These are phyloP conservation scores for Colletotrichum gigasporum DNA, from an alignment of 2,329 filamentous ascomycete genomes.

Conservation along the genomic window DNA sequence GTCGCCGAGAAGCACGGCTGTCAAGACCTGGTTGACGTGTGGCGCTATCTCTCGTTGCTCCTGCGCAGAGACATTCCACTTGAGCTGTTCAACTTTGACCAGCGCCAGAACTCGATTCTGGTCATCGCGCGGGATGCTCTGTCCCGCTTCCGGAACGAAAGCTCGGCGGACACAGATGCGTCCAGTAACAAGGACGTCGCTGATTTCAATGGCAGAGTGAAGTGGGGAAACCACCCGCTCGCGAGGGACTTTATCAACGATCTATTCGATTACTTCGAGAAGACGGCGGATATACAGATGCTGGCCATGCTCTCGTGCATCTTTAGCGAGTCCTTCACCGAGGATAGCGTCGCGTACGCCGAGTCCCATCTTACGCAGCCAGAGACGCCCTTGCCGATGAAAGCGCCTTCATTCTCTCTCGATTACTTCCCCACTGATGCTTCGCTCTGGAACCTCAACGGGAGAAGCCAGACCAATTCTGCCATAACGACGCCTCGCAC, in stretches of 20 bases:
- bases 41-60: conserved; percentile 82
- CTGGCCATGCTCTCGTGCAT: conserved; percentile 77
- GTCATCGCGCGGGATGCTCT: conserved; percentile 74
- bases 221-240: conserved; percentile 74
- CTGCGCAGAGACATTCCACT: conserved; percentile 81
- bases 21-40: conserved; percentile 80
- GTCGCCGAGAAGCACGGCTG: conserved; percentile 78
- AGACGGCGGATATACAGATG: conserved; percentile 73
- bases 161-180: conserved; percentile 24
- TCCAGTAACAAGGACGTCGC: conserved; percentile 30
- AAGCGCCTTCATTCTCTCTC: conserved; percentile 72
- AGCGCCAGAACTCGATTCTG: conserved; percentile 68
- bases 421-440: conserved; percentile 72
- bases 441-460: conserved; percentile 61
- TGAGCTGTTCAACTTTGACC: conserved; percentile 65
- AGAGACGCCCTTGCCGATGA: conserved; percentile 71
- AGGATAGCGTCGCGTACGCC: conserved; percentile 65
- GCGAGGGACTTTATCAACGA: conserved; percentile 69
- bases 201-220: conserved; percentile 66
- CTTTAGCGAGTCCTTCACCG: conserved; percentile 68
- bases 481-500: conserved; percentile 65
- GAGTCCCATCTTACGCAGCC: conserved; percentile 66
- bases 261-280: conserved; percentile 72
- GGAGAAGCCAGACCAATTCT: conserved; percentile 63
- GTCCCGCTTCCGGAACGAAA: conserved; percentile 45